Conservation (phyloP, 768 basidiomycete genomes). For the Agrocybe praecox region DNA sequence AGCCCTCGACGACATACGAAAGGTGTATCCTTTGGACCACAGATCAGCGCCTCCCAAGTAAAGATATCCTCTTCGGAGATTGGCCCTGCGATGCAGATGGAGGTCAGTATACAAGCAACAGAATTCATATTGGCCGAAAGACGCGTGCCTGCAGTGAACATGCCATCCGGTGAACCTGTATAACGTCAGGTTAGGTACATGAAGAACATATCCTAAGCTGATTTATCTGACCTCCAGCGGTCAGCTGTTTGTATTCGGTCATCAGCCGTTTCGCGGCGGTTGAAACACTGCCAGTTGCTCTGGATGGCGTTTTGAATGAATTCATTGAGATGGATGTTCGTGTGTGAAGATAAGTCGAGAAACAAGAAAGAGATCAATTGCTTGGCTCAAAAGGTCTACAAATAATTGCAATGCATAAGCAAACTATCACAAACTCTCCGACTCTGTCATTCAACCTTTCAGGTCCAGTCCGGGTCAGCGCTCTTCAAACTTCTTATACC, state of each 20-base stretch:
- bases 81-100: constrained; percentile 51
- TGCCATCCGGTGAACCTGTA: constrained; percentile 84
- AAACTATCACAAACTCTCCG: neutral
- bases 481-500: neutral
- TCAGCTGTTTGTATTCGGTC: constrained; percentile 91
- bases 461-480: neutral
- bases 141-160: constrained; percentile 86
- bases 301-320: constrained; percentile 15
- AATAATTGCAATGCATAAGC: neutral
- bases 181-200: neutral
- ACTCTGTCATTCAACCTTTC: neutral
- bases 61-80: constrained; percentile 93
- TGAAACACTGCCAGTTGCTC: constrained; percentile 48
- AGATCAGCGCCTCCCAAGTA: constrained; percentile 94
- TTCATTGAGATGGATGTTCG: neutral
- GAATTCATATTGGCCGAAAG: constrained; percentile 1
- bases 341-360: neutral
- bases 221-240: constrained; percentile 61
- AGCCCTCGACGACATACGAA: constrained; percentile 58
- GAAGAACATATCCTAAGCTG: neutral
- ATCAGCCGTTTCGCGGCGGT: constrained; percentile 87
- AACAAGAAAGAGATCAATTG: neutral
- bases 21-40: constrained; percentile 92
- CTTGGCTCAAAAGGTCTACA: neutral
- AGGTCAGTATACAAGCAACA: neutral